Percentiles rank a stretch among this genome's conserved stretches.
Conservation (phyloP, 2,329 filamentous ascomycete genomes). For the Bipolaris zeicola region DNA sequence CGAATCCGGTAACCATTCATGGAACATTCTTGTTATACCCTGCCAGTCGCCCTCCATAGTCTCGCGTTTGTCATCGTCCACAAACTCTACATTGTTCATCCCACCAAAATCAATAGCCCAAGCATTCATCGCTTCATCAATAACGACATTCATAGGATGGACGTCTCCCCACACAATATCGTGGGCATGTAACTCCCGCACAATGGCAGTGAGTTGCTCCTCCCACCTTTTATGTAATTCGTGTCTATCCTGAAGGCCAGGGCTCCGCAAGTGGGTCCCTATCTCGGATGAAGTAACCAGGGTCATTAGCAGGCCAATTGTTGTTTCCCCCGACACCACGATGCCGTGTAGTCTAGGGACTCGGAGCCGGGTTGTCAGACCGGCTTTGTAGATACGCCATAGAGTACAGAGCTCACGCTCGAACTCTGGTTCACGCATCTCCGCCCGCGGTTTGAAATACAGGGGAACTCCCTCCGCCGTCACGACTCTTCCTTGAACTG, state of each 20-base stretch:
- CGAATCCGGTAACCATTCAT: conserved; percentile 4
- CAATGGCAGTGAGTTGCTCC: not conserved
- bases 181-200: conserved; percentile 11
- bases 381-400: not conserved
- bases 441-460: conserved; percentile 14
- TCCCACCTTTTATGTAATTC: not conserved
- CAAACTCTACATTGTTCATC: conserved; percentile 46
- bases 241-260: not conserved
- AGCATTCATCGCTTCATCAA: conserved; percentile 42
- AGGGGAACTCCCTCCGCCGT: conserved; percentile 5
- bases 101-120: conserved; percentile 49
- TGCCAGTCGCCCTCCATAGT: conserved; percentile 42
- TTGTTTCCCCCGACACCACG: not conserved
- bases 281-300: not conserved
- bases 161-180: conserved; percentile 27
- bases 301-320: not conserved
- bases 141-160: conserved; percentile 40
- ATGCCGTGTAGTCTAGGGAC: conserved; percentile 6
- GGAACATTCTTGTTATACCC: conserved; percentile 5
- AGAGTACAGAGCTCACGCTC: not conserved
- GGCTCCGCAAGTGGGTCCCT: not conserved
- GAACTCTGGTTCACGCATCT: conserved; percentile 3
- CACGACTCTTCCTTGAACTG: conserved; percentile 5
- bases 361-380: conserved; percentile 2
- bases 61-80: conserved; percentile 43